phyloP scores from a whole-genome alignment of 352 stramenopile species.

The Pythium aquatile region DNA sequence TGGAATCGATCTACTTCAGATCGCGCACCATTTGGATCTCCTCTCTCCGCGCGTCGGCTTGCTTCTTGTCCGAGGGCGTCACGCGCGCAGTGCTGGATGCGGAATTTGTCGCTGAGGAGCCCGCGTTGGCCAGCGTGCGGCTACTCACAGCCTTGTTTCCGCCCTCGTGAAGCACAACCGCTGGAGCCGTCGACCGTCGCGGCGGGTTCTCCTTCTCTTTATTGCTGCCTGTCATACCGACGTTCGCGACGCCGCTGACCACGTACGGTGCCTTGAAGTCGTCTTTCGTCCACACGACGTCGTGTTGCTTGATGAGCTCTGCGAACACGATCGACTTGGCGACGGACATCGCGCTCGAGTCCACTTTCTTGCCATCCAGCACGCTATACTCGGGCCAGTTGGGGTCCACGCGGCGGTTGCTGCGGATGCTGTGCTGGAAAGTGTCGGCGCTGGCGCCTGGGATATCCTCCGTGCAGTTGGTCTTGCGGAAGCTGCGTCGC shows the following conservation, averaged over 20 bases:
- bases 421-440: slow-evolving; percentile 64
- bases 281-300: slow-evolving; percentile 34
- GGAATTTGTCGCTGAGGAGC: slow-evolving; percentile 6
- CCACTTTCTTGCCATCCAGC: slow-evolving; percentile 56
- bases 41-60: slow-evolving; percentile 38
- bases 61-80: slow-evolving; percentile 42
- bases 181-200: slow-evolving; percentile 26
- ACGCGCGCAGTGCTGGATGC: slow-evolving; percentile 24
- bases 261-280: slow-evolving; percentile 35
- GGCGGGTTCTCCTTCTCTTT: slow-evolving; percentile 35
- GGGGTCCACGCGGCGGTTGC: slow-evolving; percentile 60
- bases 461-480: slow-evolving; percentile 67
- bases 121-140: slow-evolving; percentile 15
- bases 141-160: slow-evolving; percentile 4
- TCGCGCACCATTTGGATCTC: slow-evolving; percentile 65
- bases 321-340: slow-evolving; percentile 75
- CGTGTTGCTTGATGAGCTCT: slow-evolving; percentile 46
- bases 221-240: slow-evolving; percentile 36
- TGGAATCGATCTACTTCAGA: slow-evolving; percentile 27
- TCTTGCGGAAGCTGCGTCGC: slow-evolving; percentile 54
- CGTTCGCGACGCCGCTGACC: slow-evolving; percentile 55
- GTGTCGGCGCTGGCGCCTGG: slow-evolving; percentile 61
- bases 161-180: slow-evolving; percentile 12
- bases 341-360: slow-evolving; percentile 62
- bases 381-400: slow-evolving; percentile 59